Evolutionary conservation across 257 asterid genomes (phyloP), one percentile per base, ranked within the genome.

Genomic region (Henckelia pumila): DNA sequence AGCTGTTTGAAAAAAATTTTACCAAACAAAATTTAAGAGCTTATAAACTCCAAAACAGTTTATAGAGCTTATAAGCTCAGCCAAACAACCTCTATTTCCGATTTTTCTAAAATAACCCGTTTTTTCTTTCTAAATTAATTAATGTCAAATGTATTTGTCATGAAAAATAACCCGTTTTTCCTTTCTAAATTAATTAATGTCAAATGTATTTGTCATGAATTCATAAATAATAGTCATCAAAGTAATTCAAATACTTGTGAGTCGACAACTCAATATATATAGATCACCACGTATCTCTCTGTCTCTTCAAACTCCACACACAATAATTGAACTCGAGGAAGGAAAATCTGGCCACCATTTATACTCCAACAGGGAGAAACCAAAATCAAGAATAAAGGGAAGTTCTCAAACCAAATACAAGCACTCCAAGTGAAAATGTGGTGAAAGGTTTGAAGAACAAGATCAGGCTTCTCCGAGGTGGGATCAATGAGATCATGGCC

Each of bases 401-500:
- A 79, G 77, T 21, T 68, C 64, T 49, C 97, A 84, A 30, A 68
- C 87, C 0, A 88, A 88, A 73, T 73, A 68, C 5, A 83, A 53
- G 67, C 6, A 49, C 47, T 16, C 67, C 70, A 10, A 70, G 75
- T 24, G 86, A 76, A 53, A 70, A 67, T 68, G 83, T 44, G 4
- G 86, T 89, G 8, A 85, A 83, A 62, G 85, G 81, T 14, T 71
- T 92, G 60, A 85, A 84, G 68, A 71, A 81, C 59, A 89, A 79
- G 59, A 77, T 87, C 10, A 77, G 77, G 63, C 50, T 70, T 53
- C 86, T 87, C 1, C 88, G 87, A 56, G 74, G 74, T 0, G 96
- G 89, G 71, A 73, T 86, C 33, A 74, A 73, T 2, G 96, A 89
- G 49, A 70, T 87, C 11, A 84, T 84, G 87, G 68, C 84, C 81